Percentiles rank a stretch among this genome's conserved stretches.
These are phyloP conservation scores for Coprinellus micaceus DNA, from an alignment of 768 basidiomycete species.

Conservation along the genomic window DNA sequence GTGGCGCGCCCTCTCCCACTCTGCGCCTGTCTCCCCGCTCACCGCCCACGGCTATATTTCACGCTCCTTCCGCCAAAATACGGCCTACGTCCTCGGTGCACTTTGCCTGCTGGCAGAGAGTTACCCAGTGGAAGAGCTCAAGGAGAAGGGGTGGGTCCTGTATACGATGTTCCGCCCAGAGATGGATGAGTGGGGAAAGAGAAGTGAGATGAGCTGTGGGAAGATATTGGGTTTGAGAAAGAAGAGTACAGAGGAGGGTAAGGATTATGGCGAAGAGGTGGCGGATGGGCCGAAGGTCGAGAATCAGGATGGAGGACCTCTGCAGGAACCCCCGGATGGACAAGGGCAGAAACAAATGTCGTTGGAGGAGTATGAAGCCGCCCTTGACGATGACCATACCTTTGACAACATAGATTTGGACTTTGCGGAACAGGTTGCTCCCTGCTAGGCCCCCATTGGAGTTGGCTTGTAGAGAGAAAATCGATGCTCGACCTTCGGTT, in stretches of 20 bases:
- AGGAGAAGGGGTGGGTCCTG: conserved; percentile 65
- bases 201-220: conserved; percentile 67
- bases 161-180: conserved; percentile 87
- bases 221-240: conserved; percentile 62
- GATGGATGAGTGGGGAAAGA: conserved; percentile 81
- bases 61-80: conserved; percentile 73
- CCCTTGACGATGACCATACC: conserved; percentile 42
- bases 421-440: conserved; percentile 11
- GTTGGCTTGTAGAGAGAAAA: no score
- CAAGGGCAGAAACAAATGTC: no score
- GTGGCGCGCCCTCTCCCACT: conserved; percentile 81
- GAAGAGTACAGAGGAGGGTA: conserved; percentile 2
- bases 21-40: conserved; percentile 64
- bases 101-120: conserved; percentile 64
- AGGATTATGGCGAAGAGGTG: no score
- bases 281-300: no score
- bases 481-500: no score
- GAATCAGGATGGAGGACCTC: no score
- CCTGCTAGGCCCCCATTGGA: no score
- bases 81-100: conserved; percentile 74
- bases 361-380: conserved; percentile 52
- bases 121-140: conserved; percentile 56
- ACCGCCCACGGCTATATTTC: conserved; percentile 84
- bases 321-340: no score
- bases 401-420: conserved; percentile 46